phyloP scores from a whole-genome alignment of 768 basidiomycete species.

The Steccherinum ochraceum region DNA sequence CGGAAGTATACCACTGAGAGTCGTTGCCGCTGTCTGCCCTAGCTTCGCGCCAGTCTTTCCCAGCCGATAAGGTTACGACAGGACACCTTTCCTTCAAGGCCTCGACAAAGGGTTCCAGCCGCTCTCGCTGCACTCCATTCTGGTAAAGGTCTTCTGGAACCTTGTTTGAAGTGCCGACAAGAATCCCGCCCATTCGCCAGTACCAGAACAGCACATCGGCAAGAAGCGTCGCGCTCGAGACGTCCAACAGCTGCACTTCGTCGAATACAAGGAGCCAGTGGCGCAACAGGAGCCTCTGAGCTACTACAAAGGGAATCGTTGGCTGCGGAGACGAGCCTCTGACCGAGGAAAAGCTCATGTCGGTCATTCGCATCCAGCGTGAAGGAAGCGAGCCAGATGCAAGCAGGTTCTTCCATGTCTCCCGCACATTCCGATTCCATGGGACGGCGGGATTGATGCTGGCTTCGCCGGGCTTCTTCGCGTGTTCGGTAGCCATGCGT shows the following conservation, averaged over 20 bases:
- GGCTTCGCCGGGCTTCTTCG: constrained; percentile 21
- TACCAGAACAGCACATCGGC: constrained; percentile 54
- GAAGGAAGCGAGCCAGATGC: constrained; percentile 22
- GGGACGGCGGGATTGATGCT: constrained; percentile 8
- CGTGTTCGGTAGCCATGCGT: constrained; percentile 28
- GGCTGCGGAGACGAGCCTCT: constrained; percentile 13
- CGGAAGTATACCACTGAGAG: constrained; percentile 28
- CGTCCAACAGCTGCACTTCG: constrained; percentile 55
- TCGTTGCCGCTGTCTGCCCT: constrained; percentile 10
- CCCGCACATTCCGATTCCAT: constrained; percentile 16
- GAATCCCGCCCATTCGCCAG: constrained; percentile 56
- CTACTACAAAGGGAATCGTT: constrained; percentile 40
- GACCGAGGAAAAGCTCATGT: constrained; percentile 14
- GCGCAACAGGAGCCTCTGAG: constrained; percentile 35
- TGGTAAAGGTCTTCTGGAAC: constrained; percentile 50
- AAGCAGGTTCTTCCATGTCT: constrained; percentile 23
- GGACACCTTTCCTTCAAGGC: constrained; percentile 49
- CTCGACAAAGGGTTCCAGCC: constrained; percentile 51
- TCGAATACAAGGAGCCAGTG: constrained; percentile 53
- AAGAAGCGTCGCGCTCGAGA: constrained; percentile 46
- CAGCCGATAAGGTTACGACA: constrained; percentile 36
- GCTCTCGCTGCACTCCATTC: constrained; percentile 50
- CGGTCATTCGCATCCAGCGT: constrained; percentile 23
- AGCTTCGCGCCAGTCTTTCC: constrained; percentile 40
- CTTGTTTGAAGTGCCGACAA: constrained; percentile 44